A percentile compares a stretch with the other conserved stretches of the same genome.
phyloP scores from a whole-genome alignment of 495 filamentous ascomycete genomes.

The Pseudomonodictys pantanalensis region DNA sequence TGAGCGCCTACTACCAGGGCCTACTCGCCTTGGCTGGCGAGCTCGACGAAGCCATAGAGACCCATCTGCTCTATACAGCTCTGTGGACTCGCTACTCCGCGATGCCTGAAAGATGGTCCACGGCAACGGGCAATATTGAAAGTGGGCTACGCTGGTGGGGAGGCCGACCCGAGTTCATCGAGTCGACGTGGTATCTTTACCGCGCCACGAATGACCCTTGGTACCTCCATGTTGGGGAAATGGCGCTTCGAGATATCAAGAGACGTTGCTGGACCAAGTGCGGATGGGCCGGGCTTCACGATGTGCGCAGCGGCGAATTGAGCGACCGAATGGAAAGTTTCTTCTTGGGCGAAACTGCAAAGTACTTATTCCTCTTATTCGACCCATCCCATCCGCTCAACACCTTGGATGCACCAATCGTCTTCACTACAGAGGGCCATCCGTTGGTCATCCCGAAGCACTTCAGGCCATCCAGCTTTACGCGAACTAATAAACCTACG shows the following conservation, averaged over 20 bases:
- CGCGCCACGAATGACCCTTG: conserved; percentile 91
- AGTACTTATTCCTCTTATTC: conserved; percentile 90
- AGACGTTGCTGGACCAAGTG: conserved; percentile 89
- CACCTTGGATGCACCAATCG: conserved; percentile 76
- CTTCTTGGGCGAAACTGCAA: conserved; percentile 92
- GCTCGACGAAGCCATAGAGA: conserved; percentile 82
- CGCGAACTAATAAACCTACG: neutral
- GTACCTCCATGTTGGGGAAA: conserved; percentile 94
- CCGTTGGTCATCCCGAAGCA: conserved; percentile 75
- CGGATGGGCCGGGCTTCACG: conserved; percentile 93
- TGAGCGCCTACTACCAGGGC: conserved; percentile 92
- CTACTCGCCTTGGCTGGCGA: conserved; percentile 84
- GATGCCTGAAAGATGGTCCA: conserved; percentile 90
- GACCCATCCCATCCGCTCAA: conserved; percentile 84
- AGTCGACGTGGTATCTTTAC: conserved; percentile 91
- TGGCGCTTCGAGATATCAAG: conserved; percentile 85
- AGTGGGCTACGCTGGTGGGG: conserved; percentile 90
- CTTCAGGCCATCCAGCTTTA: neutral
- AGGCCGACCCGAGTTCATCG: conserved; percentile 90
- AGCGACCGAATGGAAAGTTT: conserved; percentile 99
- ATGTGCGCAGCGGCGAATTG: conserved; percentile 83
- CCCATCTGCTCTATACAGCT: conserved; percentile 84
- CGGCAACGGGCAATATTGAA: conserved; percentile 79
- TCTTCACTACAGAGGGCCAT: conserved; percentile 95
- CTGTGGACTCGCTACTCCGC: conserved; percentile 92